phyloP scores from a whole-genome alignment of 1,284 basidiomycete species.

The Trichosporon sp. region DNA sequence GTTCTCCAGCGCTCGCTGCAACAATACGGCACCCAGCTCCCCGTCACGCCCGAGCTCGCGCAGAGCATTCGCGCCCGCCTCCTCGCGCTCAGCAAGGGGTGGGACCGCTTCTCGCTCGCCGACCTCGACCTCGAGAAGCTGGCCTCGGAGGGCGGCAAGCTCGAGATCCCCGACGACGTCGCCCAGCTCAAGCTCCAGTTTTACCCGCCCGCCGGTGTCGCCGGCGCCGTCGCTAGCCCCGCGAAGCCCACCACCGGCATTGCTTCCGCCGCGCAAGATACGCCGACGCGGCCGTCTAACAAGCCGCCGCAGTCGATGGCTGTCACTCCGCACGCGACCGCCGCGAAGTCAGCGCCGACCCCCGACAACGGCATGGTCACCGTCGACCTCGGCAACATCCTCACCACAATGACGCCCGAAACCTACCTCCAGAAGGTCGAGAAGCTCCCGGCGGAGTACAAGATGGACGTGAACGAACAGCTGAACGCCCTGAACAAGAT shows the following conservation, averaged over 20 bases:
- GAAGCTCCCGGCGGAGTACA: constrained; percentile 65
- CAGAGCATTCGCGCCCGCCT: constrained; percentile 43
- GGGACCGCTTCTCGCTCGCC: constrained; percentile 33
- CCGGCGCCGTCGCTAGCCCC: constrained; percentile 8
- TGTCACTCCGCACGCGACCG: constrained; percentile 6
- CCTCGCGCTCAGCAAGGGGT: constrained; percentile 39
- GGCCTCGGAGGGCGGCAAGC: constrained; percentile 26
- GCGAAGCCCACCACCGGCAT: background rate
- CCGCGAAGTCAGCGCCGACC: constrained; percentile 1
- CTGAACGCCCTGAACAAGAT: constrained; percentile 87
- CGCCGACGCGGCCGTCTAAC: constrained; percentile 24
- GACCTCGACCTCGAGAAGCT: constrained; percentile 50
- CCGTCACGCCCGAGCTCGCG: constrained; percentile 59
- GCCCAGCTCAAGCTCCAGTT: constrained; percentile 50
- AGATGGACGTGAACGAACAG: constrained; percentile 75
- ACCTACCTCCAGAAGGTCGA: constrained; percentile 59
- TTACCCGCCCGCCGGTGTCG: constrained; percentile 32
- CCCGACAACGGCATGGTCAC: constrained; percentile 25
- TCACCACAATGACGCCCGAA: constrained; percentile 10
- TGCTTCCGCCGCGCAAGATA: constrained; percentile 15
- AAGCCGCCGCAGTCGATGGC: constrained; percentile 8
- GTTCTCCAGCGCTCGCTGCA: constrained; percentile 88
- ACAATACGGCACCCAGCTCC: constrained; percentile 78
- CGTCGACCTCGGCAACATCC: constrained; percentile 37
- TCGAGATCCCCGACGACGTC: constrained; percentile 14